Percentiles rank a stretch among this genome's conserved stretches.
phyloP scores from a whole-genome alignment of 768 basidiomycete genomes.

The Pisolithus sp. region DNA sequence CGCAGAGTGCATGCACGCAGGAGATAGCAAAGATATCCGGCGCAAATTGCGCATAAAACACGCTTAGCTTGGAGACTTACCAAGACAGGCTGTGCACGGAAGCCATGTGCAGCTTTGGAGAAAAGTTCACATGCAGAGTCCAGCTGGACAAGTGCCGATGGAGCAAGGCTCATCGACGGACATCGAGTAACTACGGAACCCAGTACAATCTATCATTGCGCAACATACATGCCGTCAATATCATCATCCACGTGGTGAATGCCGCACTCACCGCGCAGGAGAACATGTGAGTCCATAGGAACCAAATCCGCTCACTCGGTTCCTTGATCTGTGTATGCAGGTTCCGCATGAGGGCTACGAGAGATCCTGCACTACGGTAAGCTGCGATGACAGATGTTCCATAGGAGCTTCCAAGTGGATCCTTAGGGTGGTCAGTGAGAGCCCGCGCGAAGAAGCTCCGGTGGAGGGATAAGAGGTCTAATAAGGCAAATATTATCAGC shows the following conservation, averaged over 20 bases:
- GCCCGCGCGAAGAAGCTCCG: conserved; percentile 71
- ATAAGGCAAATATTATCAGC: conserved; percentile 12
- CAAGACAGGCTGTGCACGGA: conserved; percentile 59
- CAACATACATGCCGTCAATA: neutral
- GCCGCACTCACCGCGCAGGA: conserved; percentile 52
- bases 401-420: conserved; percentile 66
- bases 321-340: conserved; percentile 59
- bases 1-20: conserved; percentile 5
- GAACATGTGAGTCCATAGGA: conserved; percentile 42
- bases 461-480: conserved; percentile 66
- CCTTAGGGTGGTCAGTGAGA: conserved; percentile 66
- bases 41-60: neutral
- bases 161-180: conserved; percentile 72
- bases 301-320: conserved; percentile 60
- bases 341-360: conserved; percentile 66
- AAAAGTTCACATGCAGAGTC: conserved; percentile 74
- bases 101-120: conserved; percentile 59
- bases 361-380: conserved; percentile 65
- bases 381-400: conserved; percentile 70
- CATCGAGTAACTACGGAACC: conserved; percentile 74
- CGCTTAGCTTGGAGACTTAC: conserved; percentile 30
- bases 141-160: conserved; percentile 65
- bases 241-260: neutral
- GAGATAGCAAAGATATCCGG: neutral
- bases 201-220: conserved; percentile 45